phyloP scores from a whole-genome alignment of 139 green algal genomes.

The Monoraphidium neglectum region DNA sequence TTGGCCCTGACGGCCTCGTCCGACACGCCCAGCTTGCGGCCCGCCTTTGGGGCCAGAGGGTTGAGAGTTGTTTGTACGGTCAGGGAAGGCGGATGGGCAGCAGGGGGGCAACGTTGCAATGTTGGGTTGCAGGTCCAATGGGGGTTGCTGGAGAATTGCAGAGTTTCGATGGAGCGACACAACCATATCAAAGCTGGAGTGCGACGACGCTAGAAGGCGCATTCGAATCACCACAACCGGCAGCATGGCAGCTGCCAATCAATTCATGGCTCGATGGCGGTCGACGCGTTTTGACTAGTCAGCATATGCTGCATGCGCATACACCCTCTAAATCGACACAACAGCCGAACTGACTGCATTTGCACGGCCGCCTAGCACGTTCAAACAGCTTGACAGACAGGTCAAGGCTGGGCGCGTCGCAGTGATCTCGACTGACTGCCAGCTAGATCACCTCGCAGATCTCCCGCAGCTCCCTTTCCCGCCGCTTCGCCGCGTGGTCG shows the following conservation, averaged over 20 bases:
- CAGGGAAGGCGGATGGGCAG: too few species aligned
- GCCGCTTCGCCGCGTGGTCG: slow-evolving; percentile 34
- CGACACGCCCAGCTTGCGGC: slow-evolving; percentile 1
- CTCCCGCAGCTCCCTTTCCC: slow-evolving; percentile 33
- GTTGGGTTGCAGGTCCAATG: background rate
- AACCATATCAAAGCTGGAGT: background rate
- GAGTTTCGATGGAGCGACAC: background rate
- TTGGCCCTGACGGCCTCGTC: background rate
- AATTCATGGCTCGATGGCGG: too few species aligned
- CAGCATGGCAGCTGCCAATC: too few species aligned
- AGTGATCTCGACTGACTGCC: too few species aligned
- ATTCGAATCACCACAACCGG: too few species aligned
- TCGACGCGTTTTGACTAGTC: too few species aligned
- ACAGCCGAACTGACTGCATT: background rate
- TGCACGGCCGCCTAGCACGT: background rate
- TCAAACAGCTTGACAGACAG: background rate
- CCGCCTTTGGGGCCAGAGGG: slow-evolving; percentile 11
- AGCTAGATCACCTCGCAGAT: slow-evolving; percentile 30
- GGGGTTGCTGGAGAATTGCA: background rate
- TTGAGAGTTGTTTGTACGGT: background rate
- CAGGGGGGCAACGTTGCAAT: background rate
- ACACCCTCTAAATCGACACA: too few species aligned
- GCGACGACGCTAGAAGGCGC: too few species aligned
- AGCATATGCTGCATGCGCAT: too few species aligned
- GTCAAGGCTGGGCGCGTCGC: background rate